These are phyloP conservation scores for Pseudogymnoascus sp. DNA, from an alignment of 2,329 filamentous ascomycete genomes.

Conservation along the genomic window DNA sequence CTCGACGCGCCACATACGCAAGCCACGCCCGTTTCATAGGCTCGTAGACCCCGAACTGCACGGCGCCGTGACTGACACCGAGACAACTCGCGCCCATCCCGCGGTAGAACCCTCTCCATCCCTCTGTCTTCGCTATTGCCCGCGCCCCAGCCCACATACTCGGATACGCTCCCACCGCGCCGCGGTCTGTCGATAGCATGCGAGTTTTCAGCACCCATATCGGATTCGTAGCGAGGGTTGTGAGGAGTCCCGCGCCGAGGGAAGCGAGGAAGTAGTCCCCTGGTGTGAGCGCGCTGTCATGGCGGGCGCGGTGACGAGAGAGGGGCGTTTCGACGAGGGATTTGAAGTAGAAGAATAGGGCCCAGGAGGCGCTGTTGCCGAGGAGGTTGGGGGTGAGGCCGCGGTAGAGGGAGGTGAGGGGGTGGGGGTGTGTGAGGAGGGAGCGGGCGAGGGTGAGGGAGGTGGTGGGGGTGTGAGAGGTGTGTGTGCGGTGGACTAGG, in stretches of 20 bases:
- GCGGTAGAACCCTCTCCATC: conserved; percentile 73
- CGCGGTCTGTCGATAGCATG: conserved; percentile 79
- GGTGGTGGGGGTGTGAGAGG: conserved; percentile 30
- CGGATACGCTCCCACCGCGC: conserved; percentile 68
- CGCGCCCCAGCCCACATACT: conserved; percentile 63
- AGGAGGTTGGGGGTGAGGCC: conserved; percentile 84
- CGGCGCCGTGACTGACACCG: conserved; percentile 82
- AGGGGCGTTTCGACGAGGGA: conserved; percentile 40
- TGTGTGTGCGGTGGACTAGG: conserved; percentile 41
- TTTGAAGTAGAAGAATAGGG: conserved; percentile 80
- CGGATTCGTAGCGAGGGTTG: conserved; percentile 80
- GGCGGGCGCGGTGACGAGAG: conserved; percentile 17
- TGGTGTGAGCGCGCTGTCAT: conserved; percentile 16
- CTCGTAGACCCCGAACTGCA: conserved; percentile 96
- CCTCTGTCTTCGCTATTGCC: conserved; percentile 62
- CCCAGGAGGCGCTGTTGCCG: conserved; percentile 87
- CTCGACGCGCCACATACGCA: conserved; percentile 44
- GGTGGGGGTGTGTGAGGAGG: conserved; percentile 38
- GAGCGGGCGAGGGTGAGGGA: conserved; percentile 44
- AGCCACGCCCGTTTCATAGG: conserved; percentile 42
- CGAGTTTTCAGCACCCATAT: conserved; percentile 98
- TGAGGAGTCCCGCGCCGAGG: conserved; percentile 59
- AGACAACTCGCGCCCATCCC: conserved; percentile 75
- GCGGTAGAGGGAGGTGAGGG: conserved; percentile 68
- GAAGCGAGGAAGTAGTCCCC: conserved; percentile 75